These are phyloP conservation scores for Phaeosphaeriaceae sp. DNA, from an alignment of 2,329 filamentous ascomycete genomes.

Conservation along the genomic window DNA sequence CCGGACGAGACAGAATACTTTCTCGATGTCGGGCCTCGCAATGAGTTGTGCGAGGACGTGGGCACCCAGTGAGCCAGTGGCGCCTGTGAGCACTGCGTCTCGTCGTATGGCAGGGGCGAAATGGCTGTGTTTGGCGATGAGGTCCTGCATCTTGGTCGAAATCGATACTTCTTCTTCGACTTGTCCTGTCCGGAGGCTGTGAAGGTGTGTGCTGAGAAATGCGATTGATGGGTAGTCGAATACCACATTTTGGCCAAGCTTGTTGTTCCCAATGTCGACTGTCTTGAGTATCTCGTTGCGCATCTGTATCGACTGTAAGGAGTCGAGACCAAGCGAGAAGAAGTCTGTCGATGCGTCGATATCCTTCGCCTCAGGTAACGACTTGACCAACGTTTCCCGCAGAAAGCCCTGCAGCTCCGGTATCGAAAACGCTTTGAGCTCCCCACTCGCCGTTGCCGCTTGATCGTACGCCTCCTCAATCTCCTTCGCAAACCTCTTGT, in stretches of 20 bases:
- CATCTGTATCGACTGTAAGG: conserved; percentile 65
- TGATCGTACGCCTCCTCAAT: conserved; percentile 57
- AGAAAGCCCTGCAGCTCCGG: conserved; percentile 39
- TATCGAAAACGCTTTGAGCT: conserved; percentile 28
- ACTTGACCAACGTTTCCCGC: conserved; percentile 18
- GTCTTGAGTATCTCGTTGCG: conserved; percentile 60
- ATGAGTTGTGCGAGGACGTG: conserved; percentile 59
- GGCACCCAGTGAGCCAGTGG: conserved; percentile 71
- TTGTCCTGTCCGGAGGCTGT: conserved; percentile 51
- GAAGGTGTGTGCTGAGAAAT: conserved; percentile 56
- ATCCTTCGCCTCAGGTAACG: conserved; percentile 15
- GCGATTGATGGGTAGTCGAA: conserved; percentile 64
- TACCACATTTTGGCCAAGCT: conserved; percentile 64
- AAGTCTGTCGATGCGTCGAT: conserved; percentile 60
- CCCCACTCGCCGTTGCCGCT: conserved; percentile 11
- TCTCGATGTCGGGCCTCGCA: conserved; percentile 35
- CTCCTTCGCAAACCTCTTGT: conserved; percentile 56
- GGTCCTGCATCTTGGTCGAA: conserved; percentile 53
- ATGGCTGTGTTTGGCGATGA: conserved; percentile 55
- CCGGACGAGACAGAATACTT: conserved; percentile 63
- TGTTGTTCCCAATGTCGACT: conserved; percentile 56
- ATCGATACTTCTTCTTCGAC: conserved; percentile 41
- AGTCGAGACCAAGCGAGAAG: conserved; percentile 66
- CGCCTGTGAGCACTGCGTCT: conserved; percentile 63
- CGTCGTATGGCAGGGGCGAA: conserved; percentile 34